phyloP scores from a whole-genome alignment of 225 moss, liverwort and hornwort species.

The Physcomitrellopsis africana region DNA sequence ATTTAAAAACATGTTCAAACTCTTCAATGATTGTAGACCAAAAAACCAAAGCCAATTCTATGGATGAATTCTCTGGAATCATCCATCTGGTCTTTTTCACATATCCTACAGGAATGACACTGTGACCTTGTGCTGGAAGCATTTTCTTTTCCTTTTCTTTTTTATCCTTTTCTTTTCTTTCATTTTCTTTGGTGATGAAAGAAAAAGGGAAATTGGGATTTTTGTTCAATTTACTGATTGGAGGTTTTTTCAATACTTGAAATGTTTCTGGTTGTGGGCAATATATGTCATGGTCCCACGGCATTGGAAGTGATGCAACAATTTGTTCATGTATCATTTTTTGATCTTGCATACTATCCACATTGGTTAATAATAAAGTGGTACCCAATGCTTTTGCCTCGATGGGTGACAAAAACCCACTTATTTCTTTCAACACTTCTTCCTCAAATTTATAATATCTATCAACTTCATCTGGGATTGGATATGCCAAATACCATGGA shows the following conservation, averaged over 20 bases:
- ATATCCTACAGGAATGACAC: conserved; percentile 38
- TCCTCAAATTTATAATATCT: conserved; percentile 48
- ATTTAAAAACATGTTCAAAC: conserved; percentile 73
- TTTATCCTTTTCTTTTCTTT: not conserved
- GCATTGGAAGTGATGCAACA: conserved; percentile 56
- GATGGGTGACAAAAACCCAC: conserved; percentile 14
- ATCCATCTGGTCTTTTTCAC: conserved; percentile 80
- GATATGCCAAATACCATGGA: conserved; percentile 73
- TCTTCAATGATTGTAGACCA: conserved; percentile 71
- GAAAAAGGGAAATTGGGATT: conserved; percentile 59
- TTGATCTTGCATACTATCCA: conserved; percentile 46
- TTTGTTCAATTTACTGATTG: conserved; percentile 42
- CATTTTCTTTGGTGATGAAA: conserved; percentile 55
- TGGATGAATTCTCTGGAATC: conserved; percentile 52
- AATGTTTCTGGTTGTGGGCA: conserved; percentile 43
- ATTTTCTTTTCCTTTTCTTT: no score
- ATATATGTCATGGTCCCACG: conserved; percentile 54
- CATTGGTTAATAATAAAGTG: conserved; percentile 36
- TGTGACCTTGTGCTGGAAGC: conserved; percentile 35
- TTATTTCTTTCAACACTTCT: conserved; percentile 54
- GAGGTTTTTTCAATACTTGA: conserved; percentile 66
- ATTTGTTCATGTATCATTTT: conserved; percentile 39
- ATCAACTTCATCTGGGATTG: conserved; percentile 62
- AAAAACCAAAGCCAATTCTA: conserved; percentile 65
- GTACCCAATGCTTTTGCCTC: conserved; percentile 23